These are phyloP conservation scores for Aurantiochytrium sp. DNA, from an alignment of 108 stramenopile species.

Conservation along the genomic window DNA sequence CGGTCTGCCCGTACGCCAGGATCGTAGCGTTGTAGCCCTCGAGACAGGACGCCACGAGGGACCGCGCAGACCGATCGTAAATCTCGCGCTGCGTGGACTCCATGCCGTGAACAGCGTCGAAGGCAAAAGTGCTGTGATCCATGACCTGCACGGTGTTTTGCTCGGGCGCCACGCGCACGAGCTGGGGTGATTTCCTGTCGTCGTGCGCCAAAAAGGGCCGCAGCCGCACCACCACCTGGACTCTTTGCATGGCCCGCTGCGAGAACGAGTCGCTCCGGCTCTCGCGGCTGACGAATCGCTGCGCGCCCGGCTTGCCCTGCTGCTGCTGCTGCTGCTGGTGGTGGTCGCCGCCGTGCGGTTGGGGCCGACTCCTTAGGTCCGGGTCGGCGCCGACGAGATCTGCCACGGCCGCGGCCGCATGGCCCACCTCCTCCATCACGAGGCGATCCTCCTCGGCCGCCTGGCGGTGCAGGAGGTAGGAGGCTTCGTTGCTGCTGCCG, in stretches of 20 bases:
- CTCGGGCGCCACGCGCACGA: not conserved
- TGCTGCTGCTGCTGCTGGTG: too few species aligned
- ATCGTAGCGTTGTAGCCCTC: constrained; percentile 95
- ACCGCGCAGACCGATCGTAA: constrained; percentile 57
- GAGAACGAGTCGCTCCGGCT: not conserved
- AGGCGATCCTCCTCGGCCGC: too few species aligned
- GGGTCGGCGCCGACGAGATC: too few species aligned
- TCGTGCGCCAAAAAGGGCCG: not conserved
- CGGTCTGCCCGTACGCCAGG: constrained; percentile 92
- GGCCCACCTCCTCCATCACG: too few species aligned
- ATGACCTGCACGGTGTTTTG: not conserved
- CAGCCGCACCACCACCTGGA: not conserved
- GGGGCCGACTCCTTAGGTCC: too few species aligned
- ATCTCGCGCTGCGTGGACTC: constrained; percentile 47
- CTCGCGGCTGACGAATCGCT: not conserved
- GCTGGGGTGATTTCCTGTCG: not conserved
- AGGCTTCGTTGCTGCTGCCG: too few species aligned
- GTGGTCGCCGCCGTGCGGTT: too few species aligned
- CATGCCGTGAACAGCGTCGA: constrained; percentile 57
- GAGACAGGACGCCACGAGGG: constrained; percentile 56
- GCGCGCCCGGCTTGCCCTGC: too few species aligned
- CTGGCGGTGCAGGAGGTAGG: too few species aligned
- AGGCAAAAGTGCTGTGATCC: constrained; percentile 49
- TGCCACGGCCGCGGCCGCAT: too few species aligned
- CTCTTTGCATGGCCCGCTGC: not conserved